Percentiles rank a stretch among this genome's conserved stretches.
Evolutionary conservation across 2,329 filamentous ascomycete genomes (phyloP).

Genomic region (Xylaria sp.): DNA sequence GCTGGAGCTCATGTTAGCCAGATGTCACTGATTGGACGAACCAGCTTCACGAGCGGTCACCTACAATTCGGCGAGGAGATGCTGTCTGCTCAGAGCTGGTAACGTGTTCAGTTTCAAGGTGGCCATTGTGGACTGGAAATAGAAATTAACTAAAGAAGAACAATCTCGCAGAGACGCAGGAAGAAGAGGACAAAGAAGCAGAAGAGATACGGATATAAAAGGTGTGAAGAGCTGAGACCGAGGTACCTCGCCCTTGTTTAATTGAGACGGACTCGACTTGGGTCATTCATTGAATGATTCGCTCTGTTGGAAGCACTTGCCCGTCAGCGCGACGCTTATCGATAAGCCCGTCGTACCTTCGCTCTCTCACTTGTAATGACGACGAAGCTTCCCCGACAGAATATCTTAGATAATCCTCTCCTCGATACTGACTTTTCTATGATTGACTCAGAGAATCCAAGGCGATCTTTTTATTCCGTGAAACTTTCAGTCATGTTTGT

Average conservation of each 20-base stretch:
- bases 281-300: not conserved
- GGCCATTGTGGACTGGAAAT: slow-evolving; percentile 35
- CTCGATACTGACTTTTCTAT: too few species aligned
- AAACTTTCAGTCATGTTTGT: too few species aligned
- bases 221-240: not conserved
- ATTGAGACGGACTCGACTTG: not conserved
- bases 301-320: not conserved
- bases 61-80: slow-evolving; percentile 78
- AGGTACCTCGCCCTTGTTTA: too few species aligned
- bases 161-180: not conserved
- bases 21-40: not conserved
- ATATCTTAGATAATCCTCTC: too few species aligned
- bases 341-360: not conserved
- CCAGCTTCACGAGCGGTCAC: slow-evolving; percentile 30
- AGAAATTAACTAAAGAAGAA: slow-evolving; percentile 4
- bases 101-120: slow-evolving; percentile 41
- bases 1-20: slow-evolving; percentile 43
- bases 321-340: not conserved
- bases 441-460: too few species aligned
- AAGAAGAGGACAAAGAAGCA: not conserved
- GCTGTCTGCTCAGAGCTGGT: slow-evolving; percentile 62
- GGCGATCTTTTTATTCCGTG: too few species aligned
- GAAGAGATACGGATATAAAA: not conserved
- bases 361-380: too few species aligned
- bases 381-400: too few species aligned